A percentile compares a stretch with the other conserved stretches of the same genome.
These are phyloP conservation scores for Lodderomyces parapsilosis DNA, from an alignment of 1,139 yeast genomes.

Conservation along the genomic window DNA sequence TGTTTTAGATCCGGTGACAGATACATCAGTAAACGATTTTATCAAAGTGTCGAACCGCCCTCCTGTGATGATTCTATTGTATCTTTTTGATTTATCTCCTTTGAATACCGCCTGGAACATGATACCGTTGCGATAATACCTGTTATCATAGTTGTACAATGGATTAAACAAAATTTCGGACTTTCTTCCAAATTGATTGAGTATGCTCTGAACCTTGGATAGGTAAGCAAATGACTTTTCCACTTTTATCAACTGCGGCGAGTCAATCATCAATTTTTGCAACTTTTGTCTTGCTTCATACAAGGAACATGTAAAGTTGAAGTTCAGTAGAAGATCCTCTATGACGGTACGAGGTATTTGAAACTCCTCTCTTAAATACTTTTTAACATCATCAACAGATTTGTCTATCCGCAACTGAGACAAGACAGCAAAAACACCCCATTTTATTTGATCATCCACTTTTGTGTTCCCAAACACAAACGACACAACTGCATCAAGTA, in stretches of 20 bases:
- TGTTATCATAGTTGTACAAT: conserved; percentile 75
- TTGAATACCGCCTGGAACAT: conserved; percentile 87
- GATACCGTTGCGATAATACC: conserved; percentile 74
- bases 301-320: conserved; percentile 71
- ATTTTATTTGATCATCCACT: conserved; percentile 57
- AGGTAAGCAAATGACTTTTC: conserved; percentile 65
- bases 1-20: conserved; percentile 45
- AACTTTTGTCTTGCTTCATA: conserved; percentile 62
- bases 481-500: conserved; percentile 60
- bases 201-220: conserved; percentile 51
- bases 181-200: conserved; percentile 52
- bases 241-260: conserved; percentile 60
- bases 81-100: conserved; percentile 38
- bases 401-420: conserved; percentile 77
- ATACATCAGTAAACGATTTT: conserved; percentile 49
- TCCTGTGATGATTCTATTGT: conserved; percentile 74
- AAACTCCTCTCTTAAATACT: conserved; percentile 65
- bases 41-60: conserved; percentile 84
- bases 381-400: conserved; percentile 62
- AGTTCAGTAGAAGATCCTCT: conserved; percentile 70
- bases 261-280: conserved; percentile 70
- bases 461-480: conserved; percentile 78
- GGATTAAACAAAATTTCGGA: conserved; percentile 55
- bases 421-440: conserved; percentile 65
- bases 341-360: conserved; percentile 78